Percentiles rank a stretch among this genome's conserved stretches.
Conservation (phyloP, 768 basidiomycete species). For the Phylloporus sp. region DNA sequence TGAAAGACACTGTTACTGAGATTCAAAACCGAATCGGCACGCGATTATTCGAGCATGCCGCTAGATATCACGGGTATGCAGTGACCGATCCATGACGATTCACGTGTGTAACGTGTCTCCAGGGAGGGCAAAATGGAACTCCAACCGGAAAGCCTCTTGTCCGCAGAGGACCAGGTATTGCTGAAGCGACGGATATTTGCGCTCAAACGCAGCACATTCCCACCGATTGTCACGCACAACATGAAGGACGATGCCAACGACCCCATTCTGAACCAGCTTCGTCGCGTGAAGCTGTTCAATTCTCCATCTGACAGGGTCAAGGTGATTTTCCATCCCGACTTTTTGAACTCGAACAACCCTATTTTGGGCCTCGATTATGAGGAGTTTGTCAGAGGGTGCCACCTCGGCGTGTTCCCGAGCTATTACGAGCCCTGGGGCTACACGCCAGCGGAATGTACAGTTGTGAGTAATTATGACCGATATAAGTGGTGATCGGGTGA, state of each 20-base stretch:
- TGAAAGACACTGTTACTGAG: slow-evolving; percentile 92
- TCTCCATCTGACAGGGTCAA: slow-evolving; percentile 85
- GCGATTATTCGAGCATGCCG: slow-evolving; percentile 90
- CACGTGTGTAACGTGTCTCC: neutral
- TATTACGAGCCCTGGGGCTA: slow-evolving; percentile 98
- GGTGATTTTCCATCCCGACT: slow-evolving; percentile 97
- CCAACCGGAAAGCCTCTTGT: slow-evolving; percentile 70
- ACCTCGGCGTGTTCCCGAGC: slow-evolving; percentile 96
- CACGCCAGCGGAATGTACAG: slow-evolving; percentile 98
- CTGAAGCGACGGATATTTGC: slow-evolving; percentile 97
- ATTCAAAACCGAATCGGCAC: slow-evolving; percentile 92
- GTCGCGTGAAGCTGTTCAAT: slow-evolving; percentile 93
- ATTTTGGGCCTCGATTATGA: slow-evolving; percentile 97
- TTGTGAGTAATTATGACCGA: slow-evolving; percentile 48
- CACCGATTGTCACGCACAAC: slow-evolving; percentile 97
- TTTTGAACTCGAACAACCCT: slow-evolving; percentile 96
- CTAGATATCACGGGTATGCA: slow-evolving; percentile 80
- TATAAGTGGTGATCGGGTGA: neutral
- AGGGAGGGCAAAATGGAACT: slow-evolving; percentile 75
- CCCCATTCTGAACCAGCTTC: slow-evolving; percentile 92
- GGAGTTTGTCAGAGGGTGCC: slow-evolving; percentile 97
- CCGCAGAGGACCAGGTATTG: slow-evolving; percentile 88
- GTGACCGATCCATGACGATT: neutral
- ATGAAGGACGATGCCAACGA: slow-evolving; percentile 93
- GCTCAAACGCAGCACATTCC: slow-evolving; percentile 89